Percentiles rank a stretch among this genome's conserved stretches.
These are phyloP conservation scores for Cinnamomum chago DNA, from an alignment of 164 flowering plant genomes.

Conservation along the genomic window DNA sequence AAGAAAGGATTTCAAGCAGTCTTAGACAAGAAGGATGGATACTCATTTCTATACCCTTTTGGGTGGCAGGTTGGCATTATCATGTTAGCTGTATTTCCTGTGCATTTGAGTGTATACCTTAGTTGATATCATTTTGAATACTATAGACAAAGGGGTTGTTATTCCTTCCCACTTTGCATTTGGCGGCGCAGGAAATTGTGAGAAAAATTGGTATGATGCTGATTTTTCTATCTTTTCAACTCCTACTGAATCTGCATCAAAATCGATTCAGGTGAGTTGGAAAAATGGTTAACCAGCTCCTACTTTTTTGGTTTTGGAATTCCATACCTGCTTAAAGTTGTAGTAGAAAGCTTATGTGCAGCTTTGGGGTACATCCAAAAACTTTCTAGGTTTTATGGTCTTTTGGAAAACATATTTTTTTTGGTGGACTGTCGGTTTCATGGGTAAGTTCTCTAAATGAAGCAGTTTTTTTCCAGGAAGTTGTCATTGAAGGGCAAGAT, in stretches of 20 bases:
- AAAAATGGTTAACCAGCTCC: background rate
- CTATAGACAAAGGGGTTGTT: background rate
- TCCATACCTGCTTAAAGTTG: background rate
- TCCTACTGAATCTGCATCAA: background rate
- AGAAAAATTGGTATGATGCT: no score
- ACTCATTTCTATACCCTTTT: slow-evolving; percentile 75
- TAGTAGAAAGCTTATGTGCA: background rate
- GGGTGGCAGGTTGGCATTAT: slow-evolving; percentile 81
- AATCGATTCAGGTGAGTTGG: background rate
- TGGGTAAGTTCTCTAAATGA: background rate
- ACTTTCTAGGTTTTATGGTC: background rate
- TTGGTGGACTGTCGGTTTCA: background rate
- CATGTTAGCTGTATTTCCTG: background rate
- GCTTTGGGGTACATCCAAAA: background rate
- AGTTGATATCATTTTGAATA: background rate
- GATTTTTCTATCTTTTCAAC: no score
- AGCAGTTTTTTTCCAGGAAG: slow-evolving; percentile 51
- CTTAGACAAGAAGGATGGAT: slow-evolving; percentile 78
- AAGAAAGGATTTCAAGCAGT: slow-evolving; percentile 73
- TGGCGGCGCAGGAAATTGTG: background rate
- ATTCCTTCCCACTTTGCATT: background rate
- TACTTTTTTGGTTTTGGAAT: background rate
- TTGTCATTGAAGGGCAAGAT: slow-evolving; percentile 78
- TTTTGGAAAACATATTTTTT: background rate
- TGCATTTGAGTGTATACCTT: background rate